A percentile compares a stretch with the other conserved stretches of the same genome.
These are phyloP conservation scores for Xylogone sp. DNA, from an alignment of 2,329 filamentous ascomycete genomes.

Conservation along the genomic window DNA sequence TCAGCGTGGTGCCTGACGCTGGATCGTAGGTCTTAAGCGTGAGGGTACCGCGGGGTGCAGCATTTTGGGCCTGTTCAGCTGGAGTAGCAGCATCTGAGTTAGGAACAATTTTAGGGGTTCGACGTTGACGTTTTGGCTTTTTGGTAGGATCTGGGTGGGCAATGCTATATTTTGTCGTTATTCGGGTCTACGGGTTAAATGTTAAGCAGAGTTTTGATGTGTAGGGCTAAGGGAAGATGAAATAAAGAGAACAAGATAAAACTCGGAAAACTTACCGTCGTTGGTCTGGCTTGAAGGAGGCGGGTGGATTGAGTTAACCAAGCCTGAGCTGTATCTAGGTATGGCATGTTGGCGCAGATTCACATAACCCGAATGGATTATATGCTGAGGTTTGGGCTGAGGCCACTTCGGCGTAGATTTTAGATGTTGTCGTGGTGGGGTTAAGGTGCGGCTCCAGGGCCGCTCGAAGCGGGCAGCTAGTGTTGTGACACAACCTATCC, in stretches of 20 bases:
- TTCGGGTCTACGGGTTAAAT: constrained; percentile 60
- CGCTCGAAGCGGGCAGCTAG: background rate
- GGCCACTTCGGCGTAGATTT: background rate
- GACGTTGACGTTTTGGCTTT: constrained; percentile 27
- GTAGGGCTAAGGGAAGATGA: constrained; percentile 4
- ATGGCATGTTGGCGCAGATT: constrained; percentile 58
- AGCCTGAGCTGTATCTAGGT: constrained; percentile 77
- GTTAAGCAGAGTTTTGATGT: constrained; percentile 12
- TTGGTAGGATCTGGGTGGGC: constrained; percentile 30
- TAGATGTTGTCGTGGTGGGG: background rate
- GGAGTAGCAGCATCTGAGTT: constrained; percentile 25
- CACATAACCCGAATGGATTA: background rate
- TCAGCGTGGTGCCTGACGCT: constrained; percentile 73
- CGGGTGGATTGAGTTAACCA: constrained; percentile 87
- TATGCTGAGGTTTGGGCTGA: background rate
- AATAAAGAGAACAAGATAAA: constrained; percentile 5
- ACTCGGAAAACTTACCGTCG: constrained; percentile 58
- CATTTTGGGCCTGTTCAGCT: constrained; percentile 17
- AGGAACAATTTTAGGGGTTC: constrained; percentile 20
- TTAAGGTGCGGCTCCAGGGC: background rate
- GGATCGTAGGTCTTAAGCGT: constrained; percentile 90
- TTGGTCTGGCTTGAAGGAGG: constrained; percentile 81
- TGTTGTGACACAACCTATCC: background rate
- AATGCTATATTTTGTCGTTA: constrained; percentile 90
- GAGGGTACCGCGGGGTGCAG: constrained; percentile 57